phyloP scores from a whole-genome alignment of 805 yeast genomes.

The Brettanomyces anomalus region DNA sequence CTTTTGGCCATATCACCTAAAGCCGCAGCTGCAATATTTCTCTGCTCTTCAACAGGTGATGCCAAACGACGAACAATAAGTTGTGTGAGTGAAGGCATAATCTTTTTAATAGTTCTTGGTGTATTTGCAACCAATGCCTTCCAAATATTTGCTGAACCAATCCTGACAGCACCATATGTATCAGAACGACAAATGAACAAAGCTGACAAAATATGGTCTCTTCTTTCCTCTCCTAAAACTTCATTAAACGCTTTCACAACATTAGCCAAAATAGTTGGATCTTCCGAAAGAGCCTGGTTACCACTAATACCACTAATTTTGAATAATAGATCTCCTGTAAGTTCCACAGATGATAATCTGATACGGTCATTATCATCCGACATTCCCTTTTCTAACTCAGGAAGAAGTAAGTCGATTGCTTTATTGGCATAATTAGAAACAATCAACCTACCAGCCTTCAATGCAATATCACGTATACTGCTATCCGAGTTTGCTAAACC shows the following conservation, averaged over 20 bases:
- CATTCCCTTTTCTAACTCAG: conserved; percentile 88
- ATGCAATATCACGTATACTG: conserved; percentile 76
- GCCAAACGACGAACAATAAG: conserved; percentile 79
- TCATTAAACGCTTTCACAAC: conserved; percentile 60
- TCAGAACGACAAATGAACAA: conserved; percentile 93
- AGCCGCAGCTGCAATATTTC: conserved; percentile 86
- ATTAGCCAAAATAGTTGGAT: conserved; percentile 37
- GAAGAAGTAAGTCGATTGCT: conserved; percentile 87
- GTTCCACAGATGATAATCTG: conserved; percentile 87
- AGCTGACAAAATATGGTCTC: conserved; percentile 79
- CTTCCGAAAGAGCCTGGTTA: conserved; percentile 59
- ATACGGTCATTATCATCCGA: conserved; percentile 77
- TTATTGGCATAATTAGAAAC: conserved; percentile 86
- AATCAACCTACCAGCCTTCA: conserved; percentile 86
- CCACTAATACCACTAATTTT: conserved; percentile 88
- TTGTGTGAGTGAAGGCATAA: conserved; percentile 72
- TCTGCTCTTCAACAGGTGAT: conserved; percentile 66
- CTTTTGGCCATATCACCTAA: conserved; percentile 92
- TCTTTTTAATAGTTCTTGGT: conserved; percentile 88
- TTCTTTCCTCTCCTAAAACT: conserved; percentile 77
- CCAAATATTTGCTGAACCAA: conserved; percentile 92
- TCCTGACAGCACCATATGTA: conserved; percentile 76
- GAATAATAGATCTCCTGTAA: conserved; percentile 89
- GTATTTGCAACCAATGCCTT: conserved; percentile 93
- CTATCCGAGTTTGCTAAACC: conserved; percentile 91